Percentiles rank a stretch among this genome's conserved stretches.
These are phyloP conservation scores for Yamadazyma olivae DNA, from an alignment of 805 yeast species.

Conservation along the genomic window DNA sequence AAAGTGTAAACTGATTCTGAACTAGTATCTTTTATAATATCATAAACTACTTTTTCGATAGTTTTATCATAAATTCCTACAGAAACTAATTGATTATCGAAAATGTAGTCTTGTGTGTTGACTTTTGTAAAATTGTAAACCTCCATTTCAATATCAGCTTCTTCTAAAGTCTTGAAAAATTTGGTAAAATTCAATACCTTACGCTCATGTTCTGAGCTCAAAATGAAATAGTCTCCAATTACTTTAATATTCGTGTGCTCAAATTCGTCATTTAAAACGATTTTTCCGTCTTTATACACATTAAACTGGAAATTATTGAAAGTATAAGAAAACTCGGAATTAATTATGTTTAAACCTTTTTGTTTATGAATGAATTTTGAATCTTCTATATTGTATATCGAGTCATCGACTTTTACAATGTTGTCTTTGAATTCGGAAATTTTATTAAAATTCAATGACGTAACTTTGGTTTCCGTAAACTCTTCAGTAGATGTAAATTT, in stretches of 20 bases:
- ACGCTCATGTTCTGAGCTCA: slow-evolving; percentile 8
- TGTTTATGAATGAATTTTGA: slow-evolving; percentile 1
- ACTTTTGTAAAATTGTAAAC: slow-evolving; percentile 4
- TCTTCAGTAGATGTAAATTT: slow-evolving; percentile 1
- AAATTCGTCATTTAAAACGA: slow-evolving; percentile 10
- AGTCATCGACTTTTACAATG: slow-evolving; percentile 56
- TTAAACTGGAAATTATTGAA: slow-evolving; percentile 4
- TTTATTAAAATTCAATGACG: slow-evolving; percentile 5
- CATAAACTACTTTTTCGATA: slow-evolving; percentile 2
- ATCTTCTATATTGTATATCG: slow-evolving; percentile 19
- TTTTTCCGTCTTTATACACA: slow-evolving; percentile 4
- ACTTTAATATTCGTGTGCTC: slow-evolving; percentile 3
- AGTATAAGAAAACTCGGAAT: slow-evolving; percentile 7
- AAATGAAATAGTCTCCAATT: slow-evolving; percentile 5
- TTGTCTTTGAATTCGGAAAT: slow-evolving; percentile 79
- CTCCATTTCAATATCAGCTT: slow-evolving; percentile 11
- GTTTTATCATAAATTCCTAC: slow-evolving; percentile 2
- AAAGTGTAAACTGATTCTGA: not conserved
- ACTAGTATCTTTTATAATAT: slow-evolving; percentile 3
- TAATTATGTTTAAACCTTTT: slow-evolving; percentile 1
- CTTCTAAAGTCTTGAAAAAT: slow-evolving; percentile 9
- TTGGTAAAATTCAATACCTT: slow-evolving; percentile 8
- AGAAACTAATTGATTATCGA: slow-evolving; percentile 7
- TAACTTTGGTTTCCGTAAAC: not conserved
- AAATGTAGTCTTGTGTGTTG: slow-evolving; percentile 7